Evolutionary conservation across 805 yeast species (phyloP).

Genomic region (Yamadazyma nakazawae): DNA sequence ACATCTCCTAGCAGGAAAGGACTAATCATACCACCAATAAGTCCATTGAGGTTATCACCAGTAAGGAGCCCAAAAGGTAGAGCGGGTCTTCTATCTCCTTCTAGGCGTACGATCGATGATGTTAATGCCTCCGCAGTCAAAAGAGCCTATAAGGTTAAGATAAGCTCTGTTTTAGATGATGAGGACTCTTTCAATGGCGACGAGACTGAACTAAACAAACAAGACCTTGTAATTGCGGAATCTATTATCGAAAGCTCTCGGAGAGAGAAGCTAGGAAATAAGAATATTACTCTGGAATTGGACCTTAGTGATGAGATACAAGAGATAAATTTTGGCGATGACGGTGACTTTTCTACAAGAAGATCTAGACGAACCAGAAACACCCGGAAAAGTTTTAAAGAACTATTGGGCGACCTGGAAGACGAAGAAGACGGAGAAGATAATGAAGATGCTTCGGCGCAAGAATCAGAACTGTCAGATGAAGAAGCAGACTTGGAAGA

Average conservation of each 20-base stretch:
- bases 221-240: slow-evolving; percentile 47
- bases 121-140: slow-evolving; percentile 48
- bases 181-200: slow-evolving; percentile 29
- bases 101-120: slow-evolving; percentile 31
- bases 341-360: background rate
- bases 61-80: slow-evolving; percentile 40
- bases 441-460: slow-evolving; percentile 3
- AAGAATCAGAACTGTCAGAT: background rate
- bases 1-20: slow-evolving; percentile 1
- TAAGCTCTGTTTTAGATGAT: slow-evolving; percentile 29
- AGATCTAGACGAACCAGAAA: background rate
- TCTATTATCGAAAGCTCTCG: slow-evolving; percentile 24
- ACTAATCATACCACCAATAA: slow-evolving; percentile 1
- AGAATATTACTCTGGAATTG: slow-evolving; percentile 15
- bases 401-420: background rate
- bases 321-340: no score
- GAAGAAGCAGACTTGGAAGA: background rate
- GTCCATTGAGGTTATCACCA: slow-evolving; percentile 19
- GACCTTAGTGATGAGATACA: slow-evolving; percentile 11
- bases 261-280: background rate
- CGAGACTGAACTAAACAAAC: slow-evolving; percentile 28
- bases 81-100: slow-evolving; percentile 47
- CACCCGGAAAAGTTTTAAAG: background rate
- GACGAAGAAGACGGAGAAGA: slow-evolving; percentile 7
- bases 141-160: slow-evolving; percentile 38